A percentile compares a stretch with the other conserved stretches of the same genome.
phyloP scores from a whole-genome alignment of 805 yeast genomes.

The Pichia manshurica region DNA sequence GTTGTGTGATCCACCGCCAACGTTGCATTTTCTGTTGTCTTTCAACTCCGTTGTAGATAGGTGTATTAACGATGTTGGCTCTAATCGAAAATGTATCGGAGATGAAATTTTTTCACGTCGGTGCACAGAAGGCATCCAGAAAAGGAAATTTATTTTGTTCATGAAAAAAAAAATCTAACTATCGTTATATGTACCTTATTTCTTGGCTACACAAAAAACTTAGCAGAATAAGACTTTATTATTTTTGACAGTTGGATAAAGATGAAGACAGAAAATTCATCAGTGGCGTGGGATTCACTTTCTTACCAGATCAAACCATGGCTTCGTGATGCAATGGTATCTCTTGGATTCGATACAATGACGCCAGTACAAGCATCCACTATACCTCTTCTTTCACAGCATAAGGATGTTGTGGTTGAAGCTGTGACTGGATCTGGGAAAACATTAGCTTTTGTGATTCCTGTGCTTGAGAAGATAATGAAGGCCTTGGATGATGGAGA shows the following conservation, averaged over 20 bases:
- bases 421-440: slow-evolving; percentile 99
- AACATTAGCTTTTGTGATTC: slow-evolving; percentile 84
- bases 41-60: neutral
- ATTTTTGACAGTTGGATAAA: too few species aligned
- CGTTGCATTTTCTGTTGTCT: neutral
- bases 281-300: slow-evolving; percentile 59
- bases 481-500: slow-evolving; percentile 24
- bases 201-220: too few species aligned
- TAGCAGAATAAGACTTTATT: too few species aligned
- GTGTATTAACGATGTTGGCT: neutral
- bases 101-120: neutral
- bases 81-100: neutral
- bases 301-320: slow-evolving; percentile 56
- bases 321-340: slow-evolving; percentile 63
- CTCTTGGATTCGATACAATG: slow-evolving; percentile 74
- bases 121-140: slow-evolving; percentile 7
- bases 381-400: slow-evolving; percentile 73
- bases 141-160: slow-evolving; percentile 1
- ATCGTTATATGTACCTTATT: too few species aligned
- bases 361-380: slow-evolving; percentile 97
- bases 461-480: slow-evolving; percentile 65
- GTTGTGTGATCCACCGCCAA: neutral
- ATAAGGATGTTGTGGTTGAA: slow-evolving; percentile 94
- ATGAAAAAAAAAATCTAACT: slow-evolving; percentile 1
- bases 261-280: slow-evolving; percentile 20